Evolutionary conservation across 176 grass and related monocot species (phyloP), one percentile per base, ranked within the genome.

Genomic region (Rhynchospora breviuscula): DNA sequence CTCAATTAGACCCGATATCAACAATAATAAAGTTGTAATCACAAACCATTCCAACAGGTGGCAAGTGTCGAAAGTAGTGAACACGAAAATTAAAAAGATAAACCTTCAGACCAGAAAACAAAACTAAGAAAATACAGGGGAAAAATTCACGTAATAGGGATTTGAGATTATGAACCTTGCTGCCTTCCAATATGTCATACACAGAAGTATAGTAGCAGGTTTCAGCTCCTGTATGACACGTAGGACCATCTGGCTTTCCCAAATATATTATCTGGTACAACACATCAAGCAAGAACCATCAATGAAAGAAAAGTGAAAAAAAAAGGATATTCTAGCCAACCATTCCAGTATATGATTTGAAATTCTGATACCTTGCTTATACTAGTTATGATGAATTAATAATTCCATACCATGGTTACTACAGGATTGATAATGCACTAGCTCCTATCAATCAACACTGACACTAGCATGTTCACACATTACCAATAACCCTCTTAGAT

Each of bases 161-260:
- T 47, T 44, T 17, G 25, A 1, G 59, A 54, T 84, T 45, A 71
- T 44, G 69, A 91, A 94, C 95, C 95, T 98, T 83, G 2, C 47
- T 85, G 71, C 58, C 89, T 88, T 91, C 87, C 72, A 98, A 84
- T 68, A 49, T 70, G 91, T 93, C 90, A 87, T 84, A 85, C 57
- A 98, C 87, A 64, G 95, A 98, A 80, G 92, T 87, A 87, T 91
- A 94, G 69, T 94, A 98, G 83, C 92, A 94, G 3, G 95, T 98
- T 79, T 98, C 84, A 18, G 92, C 92, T 64, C 90, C 92, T 81
- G 92, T 98, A 88, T 98, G 95, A 83, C 95, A 97, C 13, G 95
- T 97, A 88, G 95, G 95, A 25, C 95, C 95, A 87, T 92, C 95
- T 70, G 95, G 95, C 85, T 88, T 91, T 53, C 95, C 95, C 60